phyloP scores from a whole-genome alignment of 352 stramenopile species.

The Phytopythium cucurbitacearum region DNA sequence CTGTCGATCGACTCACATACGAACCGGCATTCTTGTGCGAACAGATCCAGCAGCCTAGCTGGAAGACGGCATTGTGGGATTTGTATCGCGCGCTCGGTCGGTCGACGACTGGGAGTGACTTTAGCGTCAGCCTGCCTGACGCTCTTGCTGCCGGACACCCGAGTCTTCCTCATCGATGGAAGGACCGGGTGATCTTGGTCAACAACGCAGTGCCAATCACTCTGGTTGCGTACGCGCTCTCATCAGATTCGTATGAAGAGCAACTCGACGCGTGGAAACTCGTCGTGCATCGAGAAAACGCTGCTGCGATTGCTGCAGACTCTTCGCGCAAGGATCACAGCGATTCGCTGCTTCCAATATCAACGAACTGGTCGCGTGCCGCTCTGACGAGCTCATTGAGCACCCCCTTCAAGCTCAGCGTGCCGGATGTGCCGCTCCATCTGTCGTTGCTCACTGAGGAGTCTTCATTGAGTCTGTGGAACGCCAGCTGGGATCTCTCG shows the following conservation, averaged over 20 bases:
- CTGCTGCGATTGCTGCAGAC: slow-evolving; percentile 16
- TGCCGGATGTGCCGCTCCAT: slow-evolving; percentile 57
- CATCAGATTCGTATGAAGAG: slow-evolving; percentile 87
- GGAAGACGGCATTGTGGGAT: slow-evolving; percentile 65
- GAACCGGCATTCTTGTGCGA: neutral
- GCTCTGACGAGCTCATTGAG: slow-evolving; percentile 51
- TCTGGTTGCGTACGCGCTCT: slow-evolving; percentile 93
- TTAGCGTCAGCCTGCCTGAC: slow-evolving; percentile 66
- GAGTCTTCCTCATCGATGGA: slow-evolving; percentile 84
- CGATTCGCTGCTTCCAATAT: slow-evolving; percentile 19
- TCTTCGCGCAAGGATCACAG: slow-evolving; percentile 14
- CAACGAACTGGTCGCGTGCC: slow-evolving; percentile 64
- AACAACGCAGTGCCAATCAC: slow-evolving; percentile 93
- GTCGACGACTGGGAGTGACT: slow-evolving; percentile 58
- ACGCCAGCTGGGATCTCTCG: slow-evolving; percentile 64
- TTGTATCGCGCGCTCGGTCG: slow-evolving; percentile 60
- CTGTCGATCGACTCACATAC: neutral
- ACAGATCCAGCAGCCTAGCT: slow-evolving; percentile 28
- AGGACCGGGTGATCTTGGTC: slow-evolving; percentile 89
- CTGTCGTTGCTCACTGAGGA: slow-evolving; percentile 46
- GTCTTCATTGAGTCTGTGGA: slow-evolving; percentile 20
- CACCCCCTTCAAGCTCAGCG: slow-evolving; percentile 58
- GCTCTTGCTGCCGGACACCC: slow-evolving; percentile 78
- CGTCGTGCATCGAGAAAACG: slow-evolving; percentile 39
- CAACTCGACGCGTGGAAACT: slow-evolving; percentile 65